A percentile compares a stretch with the other conserved stretches of the same genome.
phyloP scores from a whole-genome alignment of 108 stramenopile species.

The Conticribra guillardii region DNA sequence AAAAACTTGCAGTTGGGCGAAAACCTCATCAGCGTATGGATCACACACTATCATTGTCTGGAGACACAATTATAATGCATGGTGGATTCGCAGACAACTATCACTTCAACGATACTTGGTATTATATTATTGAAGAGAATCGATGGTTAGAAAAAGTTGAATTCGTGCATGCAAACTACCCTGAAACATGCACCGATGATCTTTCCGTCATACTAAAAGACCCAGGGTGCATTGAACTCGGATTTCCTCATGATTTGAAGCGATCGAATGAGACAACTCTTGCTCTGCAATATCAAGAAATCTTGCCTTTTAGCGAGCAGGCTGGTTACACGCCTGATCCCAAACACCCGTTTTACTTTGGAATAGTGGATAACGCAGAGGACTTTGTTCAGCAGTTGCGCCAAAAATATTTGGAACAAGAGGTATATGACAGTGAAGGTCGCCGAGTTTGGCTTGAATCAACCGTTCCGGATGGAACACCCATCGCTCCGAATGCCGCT shows the following conservation, averaged over 20 bases:
- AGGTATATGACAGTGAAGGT: conserved; percentile 30
- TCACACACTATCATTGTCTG: conserved; percentile 35
- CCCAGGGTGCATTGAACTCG: conserved; percentile 60
- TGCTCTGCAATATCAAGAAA: conserved; percentile 47
- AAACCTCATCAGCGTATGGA: conserved; percentile 39
- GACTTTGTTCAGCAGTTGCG: conserved; percentile 38
- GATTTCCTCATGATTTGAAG: conserved; percentile 52
- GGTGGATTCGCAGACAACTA: conserved; percentile 78
- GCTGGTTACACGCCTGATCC: conserved; percentile 45
- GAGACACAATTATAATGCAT: conserved; percentile 61
- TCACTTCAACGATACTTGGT: conserved; percentile 85
- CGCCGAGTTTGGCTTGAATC: conserved; percentile 43
- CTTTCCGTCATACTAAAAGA: conserved; percentile 39
- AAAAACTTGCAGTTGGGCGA: conserved; percentile 8
- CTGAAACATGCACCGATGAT: conserved; percentile 77
- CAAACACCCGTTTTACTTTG: conserved; percentile 52
- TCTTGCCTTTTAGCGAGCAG: conserved; percentile 46
- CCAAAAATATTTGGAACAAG: conserved; percentile 36
- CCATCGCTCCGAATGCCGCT: conserved; percentile 73
- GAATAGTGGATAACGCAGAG: conserved; percentile 61
- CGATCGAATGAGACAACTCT: conserved; percentile 44
- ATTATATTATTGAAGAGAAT: conserved; percentile 67
- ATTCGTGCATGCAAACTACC: conserved; percentile 75
- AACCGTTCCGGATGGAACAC: conserved; percentile 54
- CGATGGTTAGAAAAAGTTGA: conserved; percentile 73